These are phyloP conservation scores for Papiliotrema laurentii DNA, from an alignment of 1,284 basidiomycete genomes.

Conservation along the genomic window DNA sequence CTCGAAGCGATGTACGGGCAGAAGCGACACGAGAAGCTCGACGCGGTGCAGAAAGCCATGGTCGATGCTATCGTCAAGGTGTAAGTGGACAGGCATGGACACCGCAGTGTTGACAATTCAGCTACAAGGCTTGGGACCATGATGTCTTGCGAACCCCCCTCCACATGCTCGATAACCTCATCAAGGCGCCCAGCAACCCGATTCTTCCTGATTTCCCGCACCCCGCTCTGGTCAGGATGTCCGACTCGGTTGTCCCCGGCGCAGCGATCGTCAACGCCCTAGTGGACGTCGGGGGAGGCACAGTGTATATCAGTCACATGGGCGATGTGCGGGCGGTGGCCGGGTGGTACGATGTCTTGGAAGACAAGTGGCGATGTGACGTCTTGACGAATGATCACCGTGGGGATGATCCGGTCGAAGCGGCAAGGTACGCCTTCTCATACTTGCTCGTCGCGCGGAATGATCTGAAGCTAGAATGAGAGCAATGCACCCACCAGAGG, in stretches of 20 bases:
- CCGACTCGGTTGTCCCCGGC: neutral
- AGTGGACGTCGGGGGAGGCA: neutral
- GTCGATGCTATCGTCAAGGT: too few relatives aligned
- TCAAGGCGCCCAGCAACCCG: neutral
- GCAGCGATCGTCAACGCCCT: neutral
- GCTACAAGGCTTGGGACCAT: neutral
- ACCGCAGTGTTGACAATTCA: too few relatives aligned
- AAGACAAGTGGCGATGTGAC: neutral
- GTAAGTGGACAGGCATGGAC: too few relatives aligned
- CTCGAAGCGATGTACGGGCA: too few relatives aligned
- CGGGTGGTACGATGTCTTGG: neutral
- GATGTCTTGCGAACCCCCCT: neutral
- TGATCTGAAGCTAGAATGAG: neutral
- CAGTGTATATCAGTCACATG: neutral
- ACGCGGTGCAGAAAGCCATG: too few relatives aligned
- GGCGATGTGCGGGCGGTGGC: neutral
- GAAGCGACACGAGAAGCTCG: too few relatives aligned
- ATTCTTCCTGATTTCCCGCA: neutral
- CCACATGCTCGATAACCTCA: neutral
- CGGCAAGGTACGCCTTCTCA: neutral
- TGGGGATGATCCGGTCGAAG: neutral
- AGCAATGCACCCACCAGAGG: neutral
- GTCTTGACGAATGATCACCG: neutral
- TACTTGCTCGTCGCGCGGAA: neutral
- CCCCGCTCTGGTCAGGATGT: neutral